Evolutionary conservation across 805 yeast species (phyloP), one percentile per base, ranked within the genome.

Genomic region (Spathaspora boniae): DNA sequence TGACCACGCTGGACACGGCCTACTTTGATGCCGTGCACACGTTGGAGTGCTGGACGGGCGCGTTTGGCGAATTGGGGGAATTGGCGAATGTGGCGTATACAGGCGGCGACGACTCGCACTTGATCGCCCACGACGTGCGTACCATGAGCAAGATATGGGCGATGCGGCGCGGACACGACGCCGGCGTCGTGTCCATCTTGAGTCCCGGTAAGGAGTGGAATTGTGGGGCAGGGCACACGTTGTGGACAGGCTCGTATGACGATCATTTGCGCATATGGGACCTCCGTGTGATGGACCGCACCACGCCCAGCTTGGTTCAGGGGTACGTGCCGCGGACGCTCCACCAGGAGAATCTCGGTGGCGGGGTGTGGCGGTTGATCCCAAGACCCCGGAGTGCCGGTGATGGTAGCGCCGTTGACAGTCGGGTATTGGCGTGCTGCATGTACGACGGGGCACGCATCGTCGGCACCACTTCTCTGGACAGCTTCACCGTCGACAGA

Each of bases 391-490:
- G n/a, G n/a, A n/a, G n/a, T n/a, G n/a, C n/a, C n/a, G n/a, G n/a
- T n/a, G n/a, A n/a, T n/a, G n/a, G n/a, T n/a, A 67, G 76, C 14
- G 75, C 78, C 0, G 36, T 44, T 0, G 67, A 65, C 22, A 60
- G 74, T 38, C 61, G 75, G 27, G 70, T 91, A 0, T 60, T 91
- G 33, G 78, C 81, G 0, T 89, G 97, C 55, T 87, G 96, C 52
- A 93, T 93, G 98, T 91, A 91, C 52, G 88, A 86, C 46, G 98
- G 98, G 12, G 96, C 95, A 2, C 69, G 88, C 38, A 65, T 89
- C 0, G 54, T 89, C 1, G 54, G 47, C 7, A 50, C 53, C 3
- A 33, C 23, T 4, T 32, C 19, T 1, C 48, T 41, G 5, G 44
- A 44, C n/a, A 34, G 32, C 5, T 74, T 36, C 51, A 56, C 41